Evolutionary conservation across 176 grass and related monocot genomes (phyloP).

Genomic region (Thinopyrum elongatum): DNA sequence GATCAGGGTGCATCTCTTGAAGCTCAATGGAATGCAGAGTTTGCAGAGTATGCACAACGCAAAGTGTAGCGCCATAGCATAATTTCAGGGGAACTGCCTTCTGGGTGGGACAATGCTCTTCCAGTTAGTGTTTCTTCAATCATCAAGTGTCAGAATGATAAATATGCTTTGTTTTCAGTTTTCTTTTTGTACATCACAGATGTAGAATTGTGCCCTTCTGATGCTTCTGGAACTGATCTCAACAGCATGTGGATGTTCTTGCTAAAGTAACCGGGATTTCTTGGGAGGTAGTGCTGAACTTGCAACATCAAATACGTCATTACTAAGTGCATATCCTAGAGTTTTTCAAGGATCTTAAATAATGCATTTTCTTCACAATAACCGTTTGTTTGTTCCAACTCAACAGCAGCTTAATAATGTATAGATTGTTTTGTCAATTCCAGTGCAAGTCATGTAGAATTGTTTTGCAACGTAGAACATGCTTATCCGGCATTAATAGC

Average conservation of each 20-base stretch:
- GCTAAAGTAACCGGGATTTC: conserved; percentile 43
- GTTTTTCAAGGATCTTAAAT: background rate
- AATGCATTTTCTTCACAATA: background rate
- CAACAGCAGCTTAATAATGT: background rate
- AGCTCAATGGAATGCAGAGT: conserved; percentile 41
- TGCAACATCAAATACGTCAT: conserved; percentile 45
- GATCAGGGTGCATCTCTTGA: conserved; percentile 31
- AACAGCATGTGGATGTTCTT: conserved; percentile 34
- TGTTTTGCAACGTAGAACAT: background rate
- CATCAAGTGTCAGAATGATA: too few relatives aligned
- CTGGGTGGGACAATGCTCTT: background rate
- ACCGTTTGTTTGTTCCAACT: background rate
- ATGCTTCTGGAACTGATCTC: conserved; percentile 44
- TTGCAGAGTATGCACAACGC: background rate
- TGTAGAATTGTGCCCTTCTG: background rate
- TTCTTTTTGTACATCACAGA: background rate
- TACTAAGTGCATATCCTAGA: conserved; percentile 40
- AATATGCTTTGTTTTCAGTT: background rate
- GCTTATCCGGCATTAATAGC: background rate
- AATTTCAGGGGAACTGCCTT: too few relatives aligned
- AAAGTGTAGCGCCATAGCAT: background rate
- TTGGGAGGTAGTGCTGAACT: conserved; percentile 47
- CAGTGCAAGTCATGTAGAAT: background rate
- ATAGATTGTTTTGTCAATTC: background rate
- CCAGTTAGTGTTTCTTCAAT: conserved; percentile 10